These are phyloP conservation scores for Stemphylium beticola DNA, from an alignment of 2,329 filamentous ascomycete genomes.

Conservation along the genomic window DNA sequence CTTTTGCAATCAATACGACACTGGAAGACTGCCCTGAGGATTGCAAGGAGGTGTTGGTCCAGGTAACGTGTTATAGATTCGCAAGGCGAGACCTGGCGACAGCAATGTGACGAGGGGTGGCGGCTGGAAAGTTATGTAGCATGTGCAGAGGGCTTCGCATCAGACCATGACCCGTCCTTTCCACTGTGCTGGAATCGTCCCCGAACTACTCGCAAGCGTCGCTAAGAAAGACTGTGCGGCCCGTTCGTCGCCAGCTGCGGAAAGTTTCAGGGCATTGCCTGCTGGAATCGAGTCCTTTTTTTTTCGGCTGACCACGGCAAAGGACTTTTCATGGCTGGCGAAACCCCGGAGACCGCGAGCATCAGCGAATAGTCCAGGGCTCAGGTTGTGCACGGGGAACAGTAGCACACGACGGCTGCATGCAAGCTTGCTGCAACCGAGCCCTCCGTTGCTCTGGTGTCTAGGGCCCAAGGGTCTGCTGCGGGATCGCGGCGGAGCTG, in stretches of 20 bases:
- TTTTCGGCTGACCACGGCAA: slow-evolving; percentile 16
- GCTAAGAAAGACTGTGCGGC: slow-evolving; percentile 27
- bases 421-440: slow-evolving; percentile 21
- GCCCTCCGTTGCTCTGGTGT: slow-evolving; percentile 10
- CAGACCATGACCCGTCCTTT: slow-evolving; percentile 27
- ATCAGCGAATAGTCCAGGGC: slow-evolving; percentile 5
- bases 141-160: slow-evolving; percentile 12
- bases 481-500: slow-evolving; percentile 18
- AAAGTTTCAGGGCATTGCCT: slow-evolving; percentile 2
- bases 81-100: slow-evolving; percentile 16
- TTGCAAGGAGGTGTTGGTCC: background rate
- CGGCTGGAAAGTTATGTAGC: slow-evolving; percentile 30
- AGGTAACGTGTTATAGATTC: slow-evolving; percentile 6
- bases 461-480: slow-evolving; percentile 15
- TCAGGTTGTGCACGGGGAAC: slow-evolving; percentile 11
- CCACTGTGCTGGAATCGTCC: slow-evolving; percentile 37
- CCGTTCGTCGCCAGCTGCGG: slow-evolving; percentile 25
- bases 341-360: background rate
- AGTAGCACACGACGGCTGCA: slow-evolving; percentile 18
- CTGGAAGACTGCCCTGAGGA: slow-evolving; percentile 24
- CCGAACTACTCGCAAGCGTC: slow-evolving; percentile 38
- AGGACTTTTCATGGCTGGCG: background rate
- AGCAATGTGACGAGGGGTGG: slow-evolving; percentile 16
- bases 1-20: slow-evolving; percentile 7
- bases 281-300: background rate